A percentile compares a stretch with the other conserved stretches of the same genome.
Evolutionary conservation across 2,329 filamentous ascomycete genomes (phyloP).

Genomic region (Huntiella moniliformis): DNA sequence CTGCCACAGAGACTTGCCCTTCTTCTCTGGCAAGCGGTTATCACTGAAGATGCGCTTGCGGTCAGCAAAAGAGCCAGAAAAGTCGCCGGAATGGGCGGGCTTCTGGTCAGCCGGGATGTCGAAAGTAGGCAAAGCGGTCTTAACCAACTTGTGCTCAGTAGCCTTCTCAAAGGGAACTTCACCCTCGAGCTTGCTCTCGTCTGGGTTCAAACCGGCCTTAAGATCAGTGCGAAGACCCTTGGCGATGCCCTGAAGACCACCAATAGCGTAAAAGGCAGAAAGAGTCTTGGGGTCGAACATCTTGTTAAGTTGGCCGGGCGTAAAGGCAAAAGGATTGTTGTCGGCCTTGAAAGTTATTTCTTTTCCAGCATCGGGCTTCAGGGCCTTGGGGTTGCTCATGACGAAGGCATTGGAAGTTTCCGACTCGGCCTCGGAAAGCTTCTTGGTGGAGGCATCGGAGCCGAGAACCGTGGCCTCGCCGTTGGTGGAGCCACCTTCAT

Average conservation of each 20-base stretch:
- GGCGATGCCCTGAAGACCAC: conserved; percentile 60
- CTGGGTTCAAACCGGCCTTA: conserved; percentile 52
- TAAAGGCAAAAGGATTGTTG: conserved; percentile 71
- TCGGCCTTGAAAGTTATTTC: conserved; percentile 58
- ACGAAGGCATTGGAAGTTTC: conserved; percentile 33
- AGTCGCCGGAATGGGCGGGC: conserved; percentile 1
- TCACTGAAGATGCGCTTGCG: conserved; percentile 53
- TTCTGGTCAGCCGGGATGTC: conserved; percentile 6
- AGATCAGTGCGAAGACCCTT: conserved; percentile 59
- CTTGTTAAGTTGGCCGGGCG: conserved; percentile 67
- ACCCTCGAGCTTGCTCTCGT: conserved; percentile 51
- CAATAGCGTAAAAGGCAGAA: conserved; percentile 61
- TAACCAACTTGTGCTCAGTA: conserved; percentile 21
- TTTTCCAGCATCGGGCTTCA: conserved; percentile 58
- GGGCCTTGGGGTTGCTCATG: conserved; percentile 45
- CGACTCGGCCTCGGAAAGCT: conserved; percentile 22
- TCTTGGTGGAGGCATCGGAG: conserved; percentile 25
- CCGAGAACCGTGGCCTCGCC: conserved; percentile 43
- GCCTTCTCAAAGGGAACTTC: conserved; percentile 55
- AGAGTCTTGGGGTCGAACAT: conserved; percentile 80
- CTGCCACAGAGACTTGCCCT: conserved; percentile 52
- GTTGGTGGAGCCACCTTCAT: conserved; percentile 41
- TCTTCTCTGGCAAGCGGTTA: conserved; percentile 55
- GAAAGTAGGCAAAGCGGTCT: conserved; percentile 12
- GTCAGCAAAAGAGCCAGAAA: conserved; percentile 32